Base-by-base conservation (phyloP, 257 asterid species). In the Petunia secreta region DNA sequence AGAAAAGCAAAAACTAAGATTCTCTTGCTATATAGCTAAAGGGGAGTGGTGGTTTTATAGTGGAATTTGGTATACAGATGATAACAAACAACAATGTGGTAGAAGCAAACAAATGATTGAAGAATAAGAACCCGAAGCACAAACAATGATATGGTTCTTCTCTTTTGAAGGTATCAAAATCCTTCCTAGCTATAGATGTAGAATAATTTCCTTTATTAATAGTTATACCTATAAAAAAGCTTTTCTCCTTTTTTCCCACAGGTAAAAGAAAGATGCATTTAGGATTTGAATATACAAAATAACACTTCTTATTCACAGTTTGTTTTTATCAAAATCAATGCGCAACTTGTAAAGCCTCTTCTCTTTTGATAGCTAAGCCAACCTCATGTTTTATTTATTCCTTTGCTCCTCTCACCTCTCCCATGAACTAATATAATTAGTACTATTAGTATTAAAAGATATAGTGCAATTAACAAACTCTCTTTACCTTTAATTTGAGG, bases 201-300 rank as follows among this genome's bases (percentile, higher is more conserved):
- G 83, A 83, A 84, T 87, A 82, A 71, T 84, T 81, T 76, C 78
- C 41, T 80, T 50, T 36, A 10, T 71, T 48, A 54, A 75, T 71
- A 83, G 85, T 80, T 79, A 71, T 83, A 62, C 68, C 71, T 62
- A 37, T 63, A 77, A 59, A 14, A 83, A 87, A 88, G 88, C 80
- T 79, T 83, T 78, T 64, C 48, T 85, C 80, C 90, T 82, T 88
- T 86, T 80, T 50, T n/a, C 80, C 80, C 86, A 80, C 85, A 65
- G 63, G 83, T 79, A 81, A 85, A 84, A 9, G 6, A 79, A 81
- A 85, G 80, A 85, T 85, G 86, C 87, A 86, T 71, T 79, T 15
- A 53, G 81, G 83, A 83, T 79, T 84, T 85, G 88, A 81, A 85
- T 85, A 88, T 85, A 80, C 85, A 81, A 62, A n/a, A n/a, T n/a